A percentile compares a stretch with the other conserved stretches of the same genome.
phyloP scores from a whole-genome alignment of 2,329 filamentous ascomycete species.

The Cladorrhinum sp. region DNA sequence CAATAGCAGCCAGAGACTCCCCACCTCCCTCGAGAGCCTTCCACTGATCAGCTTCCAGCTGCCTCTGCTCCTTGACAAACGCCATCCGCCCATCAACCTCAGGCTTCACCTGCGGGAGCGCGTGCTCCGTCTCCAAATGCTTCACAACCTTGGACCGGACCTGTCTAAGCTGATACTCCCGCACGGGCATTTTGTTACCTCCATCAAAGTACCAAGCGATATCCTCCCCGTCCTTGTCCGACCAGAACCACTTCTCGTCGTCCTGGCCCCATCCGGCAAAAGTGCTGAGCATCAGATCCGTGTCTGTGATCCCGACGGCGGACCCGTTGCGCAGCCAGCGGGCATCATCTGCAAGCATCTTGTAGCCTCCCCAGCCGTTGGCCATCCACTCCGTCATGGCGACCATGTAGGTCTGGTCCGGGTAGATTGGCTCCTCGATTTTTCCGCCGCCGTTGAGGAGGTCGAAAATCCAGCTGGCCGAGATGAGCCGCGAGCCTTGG shows the following conservation, averaged over 20 bases:
- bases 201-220: not conserved
- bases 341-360: not conserved
- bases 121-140: not conserved
- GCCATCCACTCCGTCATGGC: slow-evolving; percentile 8
- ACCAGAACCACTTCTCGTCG: not conserved
- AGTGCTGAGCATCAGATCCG: not conserved
- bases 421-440: not conserved
- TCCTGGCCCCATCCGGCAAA: not conserved
- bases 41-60: not conserved
- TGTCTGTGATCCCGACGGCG: not conserved
- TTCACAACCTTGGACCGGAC: not conserved
- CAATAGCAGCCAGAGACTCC: not conserved
- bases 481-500: not conserved
- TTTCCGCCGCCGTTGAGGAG: not conserved
- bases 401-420: not conserved
- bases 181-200: not conserved
- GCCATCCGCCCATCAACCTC: not conserved
- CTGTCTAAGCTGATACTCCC: not conserved
- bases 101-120: not conserved
- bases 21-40: not conserved
- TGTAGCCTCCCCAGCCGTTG: slow-evolving; percentile 2
- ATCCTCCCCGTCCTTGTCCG: not conserved
- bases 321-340: not conserved
- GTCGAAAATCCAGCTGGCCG: not conserved
- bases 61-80: not conserved